A percentile compares a stretch with the other conserved stretches of the same genome.
Evolutionary conservation across 148 eudicot species (phyloP).

Genomic region (Pharnaceum exiguum): DNA sequence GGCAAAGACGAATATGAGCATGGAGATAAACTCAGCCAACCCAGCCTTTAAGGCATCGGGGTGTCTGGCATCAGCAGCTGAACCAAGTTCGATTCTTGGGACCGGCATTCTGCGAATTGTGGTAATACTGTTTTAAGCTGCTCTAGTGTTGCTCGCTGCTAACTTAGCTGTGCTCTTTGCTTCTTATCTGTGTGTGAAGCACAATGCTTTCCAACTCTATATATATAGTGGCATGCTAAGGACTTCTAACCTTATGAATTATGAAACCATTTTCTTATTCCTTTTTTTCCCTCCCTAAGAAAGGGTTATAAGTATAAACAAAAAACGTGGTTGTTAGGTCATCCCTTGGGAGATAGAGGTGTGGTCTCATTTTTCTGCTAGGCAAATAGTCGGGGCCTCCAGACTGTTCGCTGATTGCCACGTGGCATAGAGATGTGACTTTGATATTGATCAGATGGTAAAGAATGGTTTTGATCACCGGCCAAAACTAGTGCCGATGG

Average conservation of each 20-base stretch:
- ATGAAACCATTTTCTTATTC: background rate
- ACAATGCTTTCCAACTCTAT: constrained; percentile 8
- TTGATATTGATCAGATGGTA: constrained; percentile 19
- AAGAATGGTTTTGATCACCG: constrained; percentile 15
- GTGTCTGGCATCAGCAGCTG: constrained; percentile 39
- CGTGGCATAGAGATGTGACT: constrained; percentile 17
- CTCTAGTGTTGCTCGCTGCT: background rate
- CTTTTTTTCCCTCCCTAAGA: background rate
- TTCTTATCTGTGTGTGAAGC: constrained; percentile 17
- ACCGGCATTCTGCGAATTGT: constrained; percentile 39
- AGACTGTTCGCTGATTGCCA: constrained; percentile 23
- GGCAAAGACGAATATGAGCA: constrained; percentile 77
- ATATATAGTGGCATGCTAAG: constrained; percentile 20
- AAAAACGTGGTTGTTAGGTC: constrained; percentile 1
- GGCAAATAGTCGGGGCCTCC: constrained; percentile 35
- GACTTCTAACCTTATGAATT: constrained; percentile 16
- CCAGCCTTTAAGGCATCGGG: constrained; percentile 66
- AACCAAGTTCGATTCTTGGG: constrained; percentile 45
- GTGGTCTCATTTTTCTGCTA: background rate
- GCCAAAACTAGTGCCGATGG: constrained; percentile 22
- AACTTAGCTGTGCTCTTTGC: constrained; percentile 7
- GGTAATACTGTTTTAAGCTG: background rate
- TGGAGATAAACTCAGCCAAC: constrained; percentile 75
- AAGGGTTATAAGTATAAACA: too few species aligned
- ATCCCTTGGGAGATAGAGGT: background rate